phyloP scores from a whole-genome alignment of 169 alveolate species.

The Cryptosporidium andersoni region DNA sequence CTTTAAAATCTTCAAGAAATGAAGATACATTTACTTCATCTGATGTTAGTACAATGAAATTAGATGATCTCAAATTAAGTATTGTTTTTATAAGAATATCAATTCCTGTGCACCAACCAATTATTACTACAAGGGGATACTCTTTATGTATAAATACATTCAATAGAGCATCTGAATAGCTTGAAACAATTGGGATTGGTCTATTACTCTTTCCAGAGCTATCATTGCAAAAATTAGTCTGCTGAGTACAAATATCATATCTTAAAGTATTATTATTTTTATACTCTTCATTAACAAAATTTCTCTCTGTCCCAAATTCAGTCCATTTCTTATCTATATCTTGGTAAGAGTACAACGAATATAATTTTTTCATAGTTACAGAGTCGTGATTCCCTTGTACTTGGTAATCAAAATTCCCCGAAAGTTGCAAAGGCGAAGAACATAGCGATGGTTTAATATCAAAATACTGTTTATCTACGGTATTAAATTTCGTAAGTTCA shows the following conservation, averaged over 20 bases:
- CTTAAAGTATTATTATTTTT: slow-evolving; percentile 7
- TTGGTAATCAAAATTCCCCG: neutral
- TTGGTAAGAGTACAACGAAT: no score
- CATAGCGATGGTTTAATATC: neutral
- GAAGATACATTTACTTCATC: neutral
- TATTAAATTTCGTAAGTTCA: neutral
- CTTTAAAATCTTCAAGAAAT: slow-evolving; percentile 1
- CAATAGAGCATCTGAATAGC: slow-evolving; percentile 18
- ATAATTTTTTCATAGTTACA: neutral
- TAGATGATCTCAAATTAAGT: slow-evolving; percentile 19
- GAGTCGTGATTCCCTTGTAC: neutral
- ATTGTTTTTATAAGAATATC: slow-evolving; percentile 21
- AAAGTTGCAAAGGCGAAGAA: neutral
- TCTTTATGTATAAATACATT: slow-evolving; percentile 19
- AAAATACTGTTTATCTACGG: neutral
- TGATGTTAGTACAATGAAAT: slow-evolving; percentile 2
- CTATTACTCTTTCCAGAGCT: neutral
- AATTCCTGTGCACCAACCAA: slow-evolving; percentile 32
- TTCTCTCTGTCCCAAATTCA: no score
- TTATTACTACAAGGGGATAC: slow-evolving; percentile 17
- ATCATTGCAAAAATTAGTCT: neutral
- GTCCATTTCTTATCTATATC: no score
- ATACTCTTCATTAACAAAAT: neutral
- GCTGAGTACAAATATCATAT: neutral
- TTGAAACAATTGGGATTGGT: slow-evolving; percentile 10